Percentiles rank a stretch among this genome's conserved stretches.
Evolutionary conservation across 108 stramenopile genomes (phyloP).

Genomic region (Nitzschia inconspicua): DNA sequence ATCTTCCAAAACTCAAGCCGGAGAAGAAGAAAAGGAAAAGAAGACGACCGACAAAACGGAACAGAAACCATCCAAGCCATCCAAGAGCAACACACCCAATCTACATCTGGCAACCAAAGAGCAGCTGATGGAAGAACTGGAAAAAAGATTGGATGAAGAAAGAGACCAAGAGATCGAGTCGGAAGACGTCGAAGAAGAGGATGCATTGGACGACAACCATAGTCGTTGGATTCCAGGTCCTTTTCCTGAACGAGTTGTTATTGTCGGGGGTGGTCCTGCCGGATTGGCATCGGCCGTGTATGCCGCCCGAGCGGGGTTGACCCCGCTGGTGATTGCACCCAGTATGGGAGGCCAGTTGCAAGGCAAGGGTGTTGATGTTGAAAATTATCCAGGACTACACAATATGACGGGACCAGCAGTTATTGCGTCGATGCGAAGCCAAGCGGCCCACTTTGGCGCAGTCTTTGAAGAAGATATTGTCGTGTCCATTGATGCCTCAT

Average conservation of each 20-base stretch:
- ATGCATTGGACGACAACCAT: slow-evolving; percentile 60
- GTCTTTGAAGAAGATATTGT: slow-evolving; percentile 79
- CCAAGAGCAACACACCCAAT: slow-evolving; percentile 43
- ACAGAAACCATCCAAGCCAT: background rate
- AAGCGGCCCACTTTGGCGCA: slow-evolving; percentile 83
- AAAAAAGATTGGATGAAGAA: slow-evolving; percentile 75
- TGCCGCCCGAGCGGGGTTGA: slow-evolving; percentile 87
- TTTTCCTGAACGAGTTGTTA: slow-evolving; percentile 77
- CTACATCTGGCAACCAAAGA: slow-evolving; percentile 82
- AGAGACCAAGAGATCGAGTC: slow-evolving; percentile 70
- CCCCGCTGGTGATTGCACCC: slow-evolving; percentile 85
- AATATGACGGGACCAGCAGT: slow-evolving; percentile 87
- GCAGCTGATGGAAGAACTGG: slow-evolving; percentile 74
- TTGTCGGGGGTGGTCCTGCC: slow-evolving; percentile 93
- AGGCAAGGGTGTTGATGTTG: slow-evolving; percentile 92
- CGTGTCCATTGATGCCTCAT: slow-evolving; percentile 47
- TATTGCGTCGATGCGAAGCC: slow-evolving; percentile 76
- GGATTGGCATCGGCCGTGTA: slow-evolving; percentile 92
- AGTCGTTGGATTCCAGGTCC: slow-evolving; percentile 50
- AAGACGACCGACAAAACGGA: slow-evolving; percentile 5
- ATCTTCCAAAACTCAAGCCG: slow-evolving; percentile 19
- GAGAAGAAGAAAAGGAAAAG: slow-evolving; percentile 4
- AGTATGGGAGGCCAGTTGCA: slow-evolving; percentile 90
- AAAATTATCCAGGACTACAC: slow-evolving; percentile 90
- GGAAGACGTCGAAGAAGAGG: slow-evolving; percentile 73